phyloP scores from a whole-genome alignment of 2,329 filamentous ascomycete species.

The Scytalidium lignicola region DNA sequence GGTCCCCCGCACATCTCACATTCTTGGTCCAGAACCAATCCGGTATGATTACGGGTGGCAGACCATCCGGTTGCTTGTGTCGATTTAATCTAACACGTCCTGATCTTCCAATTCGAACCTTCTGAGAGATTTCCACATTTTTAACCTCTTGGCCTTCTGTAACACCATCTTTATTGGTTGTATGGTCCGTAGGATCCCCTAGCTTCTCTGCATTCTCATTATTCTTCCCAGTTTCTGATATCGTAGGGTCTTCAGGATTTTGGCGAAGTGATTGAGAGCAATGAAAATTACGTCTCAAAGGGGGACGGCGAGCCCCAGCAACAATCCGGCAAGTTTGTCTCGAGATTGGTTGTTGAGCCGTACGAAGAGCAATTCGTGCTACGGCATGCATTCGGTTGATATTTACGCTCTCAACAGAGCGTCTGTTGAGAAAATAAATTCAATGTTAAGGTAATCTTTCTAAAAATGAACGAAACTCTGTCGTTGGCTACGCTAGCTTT shows the following conservation, averaged over 20 bases:
- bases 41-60: conserved; percentile 52
- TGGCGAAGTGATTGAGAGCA: conserved; percentile 15
- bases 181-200: background rate
- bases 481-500: background rate
- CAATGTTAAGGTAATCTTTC: background rate
- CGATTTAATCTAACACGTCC: conserved; percentile 16
- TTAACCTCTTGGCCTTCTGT: conserved; percentile 3
- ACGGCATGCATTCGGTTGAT: conserved; percentile 27
- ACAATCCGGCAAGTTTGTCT: conserved; percentile 25
- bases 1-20: conserved; percentile 30
- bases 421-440: conserved; percentile 5
- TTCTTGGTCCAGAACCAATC: conserved; percentile 50
- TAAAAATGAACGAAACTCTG: background rate
- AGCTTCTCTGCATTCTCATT: conserved; percentile 6
- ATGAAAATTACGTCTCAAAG: conserved; percentile 24
- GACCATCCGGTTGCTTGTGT: conserved; percentile 20
- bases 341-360: conserved; percentile 20
- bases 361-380: conserved; percentile 23
- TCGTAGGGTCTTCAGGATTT: conserved; percentile 11
- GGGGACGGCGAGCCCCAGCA: conserved; percentile 22
- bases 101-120: conserved; percentile 12
- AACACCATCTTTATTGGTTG: conserved; percentile 1
- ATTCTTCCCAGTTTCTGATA: conserved; percentile 1
- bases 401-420: conserved; percentile 22
- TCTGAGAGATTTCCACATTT: conserved; percentile 4